These are phyloP conservation scores for Rhodotorula toruloides DNA, from an alignment of 768 basidiomycete genomes.

Conservation along the genomic window DNA sequence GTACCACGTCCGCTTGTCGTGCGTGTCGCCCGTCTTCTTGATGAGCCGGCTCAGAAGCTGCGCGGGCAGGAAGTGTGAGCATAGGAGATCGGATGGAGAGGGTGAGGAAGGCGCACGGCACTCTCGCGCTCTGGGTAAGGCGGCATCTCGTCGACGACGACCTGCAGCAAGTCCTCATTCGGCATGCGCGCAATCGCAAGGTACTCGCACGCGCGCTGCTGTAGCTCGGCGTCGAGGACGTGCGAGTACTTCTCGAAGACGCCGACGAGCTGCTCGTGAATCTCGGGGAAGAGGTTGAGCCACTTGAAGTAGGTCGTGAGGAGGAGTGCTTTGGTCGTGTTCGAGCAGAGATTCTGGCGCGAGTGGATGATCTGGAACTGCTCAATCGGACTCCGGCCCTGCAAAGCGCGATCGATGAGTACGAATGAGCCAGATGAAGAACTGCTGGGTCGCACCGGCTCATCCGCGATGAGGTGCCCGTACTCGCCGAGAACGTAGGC, in stretches of 20 bases:
- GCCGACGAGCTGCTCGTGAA: constrained; percentile 84
- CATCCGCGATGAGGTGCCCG: constrained; percentile 94
- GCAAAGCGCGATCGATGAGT: not conserved
- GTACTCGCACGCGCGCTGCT: constrained; percentile 98
- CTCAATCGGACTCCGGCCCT: constrained; percentile 70
- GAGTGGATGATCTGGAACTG: constrained; percentile 89
- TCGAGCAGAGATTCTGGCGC: constrained; percentile 90
- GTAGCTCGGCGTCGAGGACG: constrained; percentile 91
- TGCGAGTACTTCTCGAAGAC: constrained; percentile 98
- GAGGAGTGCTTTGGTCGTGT: constrained; percentile 82
- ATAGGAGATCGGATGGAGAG: no score
- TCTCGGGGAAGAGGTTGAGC: constrained; percentile 99
- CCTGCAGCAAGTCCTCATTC: constrained; percentile 86
- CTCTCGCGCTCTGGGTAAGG: constrained; percentile 95
- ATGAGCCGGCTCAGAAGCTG: constrained; percentile 66
- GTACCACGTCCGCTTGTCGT: constrained; percentile 91
- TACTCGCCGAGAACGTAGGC: constrained; percentile 98
- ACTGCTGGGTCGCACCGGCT: constrained; percentile 66
- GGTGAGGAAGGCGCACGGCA: constrained; percentile 52
- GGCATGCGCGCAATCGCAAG: constrained; percentile 75
- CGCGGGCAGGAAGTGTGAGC: not conserved
- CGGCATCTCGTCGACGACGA: constrained; percentile 97
- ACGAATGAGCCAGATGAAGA: not conserved
- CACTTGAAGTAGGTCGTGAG: constrained; percentile 98
- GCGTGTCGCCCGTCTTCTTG: constrained; percentile 83